Evolutionary conservation across 805 yeast genomes (phyloP), one percentile per base, ranked within the genome.

Genomic region (Ogataea minuta): DNA sequence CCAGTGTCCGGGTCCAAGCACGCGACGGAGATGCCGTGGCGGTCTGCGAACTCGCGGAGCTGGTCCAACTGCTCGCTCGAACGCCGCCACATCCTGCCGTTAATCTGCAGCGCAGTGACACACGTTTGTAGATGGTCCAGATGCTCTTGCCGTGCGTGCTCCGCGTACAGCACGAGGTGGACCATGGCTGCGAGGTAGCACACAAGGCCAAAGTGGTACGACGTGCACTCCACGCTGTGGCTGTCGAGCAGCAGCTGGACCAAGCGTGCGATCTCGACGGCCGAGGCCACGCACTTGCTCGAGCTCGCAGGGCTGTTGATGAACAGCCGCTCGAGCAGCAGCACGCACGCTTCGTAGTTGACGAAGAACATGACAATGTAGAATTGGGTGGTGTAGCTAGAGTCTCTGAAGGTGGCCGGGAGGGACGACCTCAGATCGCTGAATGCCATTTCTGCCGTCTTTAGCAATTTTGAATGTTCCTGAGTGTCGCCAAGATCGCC

Each of bases 401-500:
- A 16, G 9, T 44, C 28, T 25, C 23, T 36, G 25, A 53, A 39
- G 2, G 32, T 37, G 1, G 41, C 9, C 2, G 64, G 63, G 8
- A 56, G 36, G 1, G 63, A 42, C 4, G 31, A 33, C 10, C 41
- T 45, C 34, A 63, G 36, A 14, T 61, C 60, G 3, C 43, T 27
- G 6, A 61, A 34, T 1, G 59, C 45, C 15, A 43, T 50, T 27
- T 52, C 45, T 1, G 57, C 65, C 17, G 61, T 50, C 4, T 37
- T 32, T 16, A 60, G 30, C 6, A 62, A 39, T 15, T 49, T 59
- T 16, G 38, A 13, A 24, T 56, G 38, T 34, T 60, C 56, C 23
- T 48, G 54, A 1, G 60, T 56, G 36, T 62, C 68, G 6, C 67
- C 67, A 25, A 61, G 30, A 36, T 63, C 67, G 32, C 57, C 56